phyloP scores from a whole-genome alignment of 192 early-diverging fungal species.

The Backusella liffmaniae region DNA sequence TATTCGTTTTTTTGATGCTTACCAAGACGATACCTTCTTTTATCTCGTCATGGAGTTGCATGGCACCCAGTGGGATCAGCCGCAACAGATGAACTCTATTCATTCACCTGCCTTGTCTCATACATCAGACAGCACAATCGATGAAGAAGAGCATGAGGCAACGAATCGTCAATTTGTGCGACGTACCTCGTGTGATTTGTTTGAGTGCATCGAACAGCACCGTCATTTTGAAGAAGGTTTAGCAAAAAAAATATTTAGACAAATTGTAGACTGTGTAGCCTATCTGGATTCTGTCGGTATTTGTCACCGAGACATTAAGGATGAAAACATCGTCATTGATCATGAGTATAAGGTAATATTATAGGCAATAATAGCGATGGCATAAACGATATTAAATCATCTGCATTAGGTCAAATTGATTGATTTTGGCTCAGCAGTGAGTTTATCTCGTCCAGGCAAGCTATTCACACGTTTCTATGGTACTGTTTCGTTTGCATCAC shows the following conservation, averaged over 20 bases:
- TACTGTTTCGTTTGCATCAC: conserved; percentile 57
- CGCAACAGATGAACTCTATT: conserved; percentile 15
- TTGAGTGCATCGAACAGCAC: conserved; percentile 76
- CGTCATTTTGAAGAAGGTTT: conserved; percentile 59
- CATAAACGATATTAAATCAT: background rate
- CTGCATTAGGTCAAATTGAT: conserved; percentile 55
- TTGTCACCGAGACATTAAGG: conserved; percentile 83
- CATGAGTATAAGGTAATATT: conserved; percentile 31
- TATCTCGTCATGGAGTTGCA: conserved; percentile 62
- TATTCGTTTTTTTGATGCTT: conserved; percentile 56
- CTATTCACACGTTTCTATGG: conserved; percentile 48
- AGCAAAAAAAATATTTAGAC: conserved; percentile 65
- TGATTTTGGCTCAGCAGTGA: conserved; percentile 63
- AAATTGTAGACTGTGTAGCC: conserved; percentile 64
- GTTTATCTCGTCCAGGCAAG: conserved; percentile 20
- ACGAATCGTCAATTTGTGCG: conserved; percentile 36
- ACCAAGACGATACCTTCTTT: conserved; percentile 44
- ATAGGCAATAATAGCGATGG: background rate
- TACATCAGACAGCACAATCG: conserved; percentile 23
- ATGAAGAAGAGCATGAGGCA: conserved; percentile 12
- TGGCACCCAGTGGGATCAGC: conserved; percentile 45
- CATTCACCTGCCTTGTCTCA: conserved; percentile 24
- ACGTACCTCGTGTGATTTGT: conserved; percentile 64
- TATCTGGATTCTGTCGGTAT: conserved; percentile 62
- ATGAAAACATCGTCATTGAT: conserved; percentile 63